phyloP scores from a whole-genome alignment of 164 flowering plant species.

The Platanus orientalis region DNA sequence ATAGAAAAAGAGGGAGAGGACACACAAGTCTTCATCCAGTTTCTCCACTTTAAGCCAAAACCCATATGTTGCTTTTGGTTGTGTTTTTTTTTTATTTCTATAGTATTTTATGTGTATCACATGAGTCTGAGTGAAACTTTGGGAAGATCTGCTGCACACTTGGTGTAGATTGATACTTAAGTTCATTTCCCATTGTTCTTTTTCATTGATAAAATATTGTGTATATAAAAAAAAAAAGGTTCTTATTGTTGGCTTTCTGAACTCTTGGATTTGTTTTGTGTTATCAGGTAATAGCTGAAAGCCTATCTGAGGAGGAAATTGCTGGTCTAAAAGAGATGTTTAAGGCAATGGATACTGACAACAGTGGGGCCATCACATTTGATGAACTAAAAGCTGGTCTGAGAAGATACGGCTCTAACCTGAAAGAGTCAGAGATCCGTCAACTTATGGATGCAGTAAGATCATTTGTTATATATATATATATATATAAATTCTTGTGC shows the following conservation, averaged over 20 bases:
- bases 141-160: background rate
- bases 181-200: no score
- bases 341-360: slow-evolving; percentile 90
- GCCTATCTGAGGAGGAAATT: slow-evolving; percentile 96
- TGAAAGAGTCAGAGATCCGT: slow-evolving; percentile 91
- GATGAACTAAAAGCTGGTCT: slow-evolving; percentile 95
- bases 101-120: background rate
- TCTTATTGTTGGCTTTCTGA: background rate
- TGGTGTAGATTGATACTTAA: no score
- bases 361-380: slow-evolving; percentile 96
- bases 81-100: background rate
- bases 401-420: slow-evolving; percentile 87
- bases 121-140: slow-evolving; percentile 1
- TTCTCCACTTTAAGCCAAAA: no score
- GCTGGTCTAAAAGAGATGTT: slow-evolving; percentile 98
- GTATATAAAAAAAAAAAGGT: background rate
- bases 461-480: background rate
- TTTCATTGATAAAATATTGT: background rate
- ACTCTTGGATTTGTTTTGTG: slow-evolving; percentile 8
- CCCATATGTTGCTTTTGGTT: no score
- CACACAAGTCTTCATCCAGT: no score
- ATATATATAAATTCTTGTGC: no score
- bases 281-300: slow-evolving; percentile 98
- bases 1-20: no score
- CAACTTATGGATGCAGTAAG: slow-evolving; percentile 96